Base-by-base conservation (phyloP, 1,284 basidiomycete species). In the Ganoderma boninense region DNA sequence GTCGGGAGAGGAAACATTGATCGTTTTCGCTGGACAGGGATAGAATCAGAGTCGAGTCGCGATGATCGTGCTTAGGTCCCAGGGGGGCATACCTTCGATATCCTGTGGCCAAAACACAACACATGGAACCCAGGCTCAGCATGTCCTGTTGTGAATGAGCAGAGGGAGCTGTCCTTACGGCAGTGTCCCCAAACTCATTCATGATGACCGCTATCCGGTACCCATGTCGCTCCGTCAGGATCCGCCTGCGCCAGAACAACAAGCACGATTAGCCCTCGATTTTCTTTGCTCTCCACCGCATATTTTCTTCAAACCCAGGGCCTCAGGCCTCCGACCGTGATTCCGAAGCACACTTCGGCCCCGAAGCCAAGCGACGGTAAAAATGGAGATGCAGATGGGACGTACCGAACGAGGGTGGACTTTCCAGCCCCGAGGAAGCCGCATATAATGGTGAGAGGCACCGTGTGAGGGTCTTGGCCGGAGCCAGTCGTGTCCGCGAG, bases 161-260 rank as follows among this genome's bases (percentile, higher is more conserved):
- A 42, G 40, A 49, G 38, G 18, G 52, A 42, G 18, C 32, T 29
- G 59, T 40, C 26, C 90, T 77, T 76, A 94, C 93, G 76, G 92
- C 92, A 52, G 93, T 93, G 78, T 95, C 93, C 14, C 93, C 94
- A 77, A 96, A 96, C 79, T 96, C 96, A 78, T 98, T 98, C 95
- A 98, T 97, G 77, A 98, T 97, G 32, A 98, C 97, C 4, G 97
- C 97, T 72, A 98, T 97, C 54, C 94, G 90, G 78, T 96, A 95
- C 1, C 97, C 96, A 86, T 98, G 97, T 60, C 92, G 87, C 77
- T 95, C 95, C 5, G 94, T 97, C 71, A 98, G 83, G 72, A 98
- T 97, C 46, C 95, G 91, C 75, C 94, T 95, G 66, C 32, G n/a
- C n/a, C 60, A 42, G 14, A 43, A 29, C 35, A 40, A 40, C 35